Base-by-base conservation (phyloP, 2,329 filamentous ascomycete species). In the Penicillium sp. region DNA sequence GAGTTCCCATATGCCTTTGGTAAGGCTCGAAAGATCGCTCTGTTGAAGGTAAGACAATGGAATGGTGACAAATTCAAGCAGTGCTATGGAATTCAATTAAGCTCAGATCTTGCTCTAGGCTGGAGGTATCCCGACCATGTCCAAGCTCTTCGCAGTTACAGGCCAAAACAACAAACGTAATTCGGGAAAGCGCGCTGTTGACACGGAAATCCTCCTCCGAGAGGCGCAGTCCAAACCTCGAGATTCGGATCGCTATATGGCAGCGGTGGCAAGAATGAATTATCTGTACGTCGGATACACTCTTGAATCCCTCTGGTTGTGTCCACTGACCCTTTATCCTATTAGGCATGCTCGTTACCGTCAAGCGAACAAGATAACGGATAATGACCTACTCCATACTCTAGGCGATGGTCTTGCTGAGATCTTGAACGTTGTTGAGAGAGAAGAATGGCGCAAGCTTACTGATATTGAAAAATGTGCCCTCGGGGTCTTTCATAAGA, bases 361-460 rank as follows among this genome's bases (percentile, higher is more conserved):
- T 46, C 74, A 76, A 23, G 67, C 77, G 0, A 78, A 78, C n/a
- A 79, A 79, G 60, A 86, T 86, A 55, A 73, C 69, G 4, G 78
- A 85, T 49, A 72, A 75, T 2, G 84, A 86, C 52, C 72, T 85
- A 64, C 72, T 86, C 0, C 85, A 85, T 64, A 86, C 84, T 0
- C 68, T 86, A 0, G 71, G 76, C 5, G 63, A 87, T 1, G 88
- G 87, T 61, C 76, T 86, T 27, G 72, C 77, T 1, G 85, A 89
- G 64, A 84, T 86, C 2, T 65, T 80, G 18, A 74, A 78, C 23
- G 88, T 85, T 74, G 77, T 86, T 18, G 67, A 75, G 3, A 70
- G 74, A 7, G 86, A 83, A 59, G 88, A 90, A 63, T 91, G 87
- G 86, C 80, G 88, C 1, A 33, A 70, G 3, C 68, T 89, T 10